phyloP scores from a whole-genome alignment of 2,329 filamentous ascomycete genomes.

The Ascochyta pisi region DNA sequence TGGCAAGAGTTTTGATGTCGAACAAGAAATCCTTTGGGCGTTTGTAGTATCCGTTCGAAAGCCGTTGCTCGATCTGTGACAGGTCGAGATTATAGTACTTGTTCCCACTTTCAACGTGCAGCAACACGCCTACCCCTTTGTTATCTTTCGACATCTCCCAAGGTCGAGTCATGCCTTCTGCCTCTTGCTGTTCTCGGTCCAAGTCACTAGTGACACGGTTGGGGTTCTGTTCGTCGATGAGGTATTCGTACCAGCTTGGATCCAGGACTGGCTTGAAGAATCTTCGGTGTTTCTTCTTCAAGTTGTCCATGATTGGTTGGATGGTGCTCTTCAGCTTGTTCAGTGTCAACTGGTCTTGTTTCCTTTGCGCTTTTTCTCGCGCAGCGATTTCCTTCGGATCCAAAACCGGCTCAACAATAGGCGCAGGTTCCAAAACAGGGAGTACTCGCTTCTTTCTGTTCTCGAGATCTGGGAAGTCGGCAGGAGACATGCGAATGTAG shows the following conservation, averaged over 20 bases:
- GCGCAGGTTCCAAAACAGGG: conserved; percentile 75
- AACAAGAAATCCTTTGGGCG: conserved; percentile 86
- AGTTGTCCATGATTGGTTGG: conserved; percentile 96
- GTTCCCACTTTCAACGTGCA: conserved; percentile 77
- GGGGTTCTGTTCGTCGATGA: conserved; percentile 84
- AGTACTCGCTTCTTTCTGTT: conserved; percentile 87
- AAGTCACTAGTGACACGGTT: conserved; percentile 67
- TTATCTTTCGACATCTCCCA: conserved; percentile 82
- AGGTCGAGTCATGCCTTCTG: conserved; percentile 68
- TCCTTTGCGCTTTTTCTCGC: conserved; percentile 79
- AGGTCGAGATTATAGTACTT: conserved; percentile 96
- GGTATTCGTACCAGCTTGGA: conserved; percentile 75
- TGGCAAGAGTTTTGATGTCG: conserved; percentile 83
- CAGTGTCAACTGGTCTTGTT: conserved; percentile 80
- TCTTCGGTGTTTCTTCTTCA: conserved; percentile 86
- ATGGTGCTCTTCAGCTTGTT: conserved; percentile 88
- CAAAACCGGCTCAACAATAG: conserved; percentile 62
- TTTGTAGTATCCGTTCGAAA: conserved; percentile 96
- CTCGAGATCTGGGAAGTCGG: conserved; percentile 84
- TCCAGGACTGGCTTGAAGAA: conserved; percentile 81
- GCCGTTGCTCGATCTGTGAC: conserved; percentile 90
- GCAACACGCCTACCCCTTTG: conserved; percentile 77
- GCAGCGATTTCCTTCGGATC: conserved; percentile 70
- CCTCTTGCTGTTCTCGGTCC: conserved; percentile 60
- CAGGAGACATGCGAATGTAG: conserved; percentile 79